Conservation (phyloP, 2,329 filamentous ascomycete species). For the Trichophaea hybrida region DNA sequence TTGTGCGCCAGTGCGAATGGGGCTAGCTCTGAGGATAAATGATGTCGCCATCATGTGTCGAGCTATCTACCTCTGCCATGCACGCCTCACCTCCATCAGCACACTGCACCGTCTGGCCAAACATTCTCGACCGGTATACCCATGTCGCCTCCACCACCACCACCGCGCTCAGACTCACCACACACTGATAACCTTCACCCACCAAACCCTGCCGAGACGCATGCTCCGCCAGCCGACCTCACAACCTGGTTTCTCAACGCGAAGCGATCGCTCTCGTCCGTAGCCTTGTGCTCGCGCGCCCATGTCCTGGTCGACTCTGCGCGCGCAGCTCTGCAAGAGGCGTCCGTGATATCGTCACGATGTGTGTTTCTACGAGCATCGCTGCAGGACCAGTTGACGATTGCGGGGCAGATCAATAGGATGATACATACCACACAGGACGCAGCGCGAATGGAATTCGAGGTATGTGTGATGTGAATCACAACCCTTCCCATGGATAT, state of each 20-base stretch:
- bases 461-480: slow-evolving; percentile 14
- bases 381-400: slow-evolving; percentile 25
- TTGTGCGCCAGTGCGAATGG: too few species aligned
- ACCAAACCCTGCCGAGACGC: too few species aligned
- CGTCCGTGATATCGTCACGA: slow-evolving; percentile 25
- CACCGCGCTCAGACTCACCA: too few species aligned
- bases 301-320: slow-evolving; percentile 26
- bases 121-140: too few species aligned
- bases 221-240: slow-evolving; percentile 14
- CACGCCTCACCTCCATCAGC: too few species aligned
- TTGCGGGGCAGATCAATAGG: slow-evolving; percentile 22
- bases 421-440: slow-evolving; percentile 24
- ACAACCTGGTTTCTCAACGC: slow-evolving; percentile 28
- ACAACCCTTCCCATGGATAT: neutral
- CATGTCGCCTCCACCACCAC: too few species aligned
- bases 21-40: too few species aligned
- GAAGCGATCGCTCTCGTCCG: slow-evolving; percentile 26
- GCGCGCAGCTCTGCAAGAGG: slow-evolving; percentile 26
- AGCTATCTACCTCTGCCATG: too few species aligned
- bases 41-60: too few species aligned
- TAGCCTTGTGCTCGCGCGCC: slow-evolving; percentile 25
- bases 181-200: too few species aligned
- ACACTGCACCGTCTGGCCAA: too few species aligned
- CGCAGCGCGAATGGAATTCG: slow-evolving; percentile 21
- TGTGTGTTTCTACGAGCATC: slow-evolving; percentile 25